A percentile compares a stretch with the other conserved stretches of the same genome.
phyloP scores from a whole-genome alignment of 495 filamentous ascomycete genomes.

The Penicillium waksmanii region DNA sequence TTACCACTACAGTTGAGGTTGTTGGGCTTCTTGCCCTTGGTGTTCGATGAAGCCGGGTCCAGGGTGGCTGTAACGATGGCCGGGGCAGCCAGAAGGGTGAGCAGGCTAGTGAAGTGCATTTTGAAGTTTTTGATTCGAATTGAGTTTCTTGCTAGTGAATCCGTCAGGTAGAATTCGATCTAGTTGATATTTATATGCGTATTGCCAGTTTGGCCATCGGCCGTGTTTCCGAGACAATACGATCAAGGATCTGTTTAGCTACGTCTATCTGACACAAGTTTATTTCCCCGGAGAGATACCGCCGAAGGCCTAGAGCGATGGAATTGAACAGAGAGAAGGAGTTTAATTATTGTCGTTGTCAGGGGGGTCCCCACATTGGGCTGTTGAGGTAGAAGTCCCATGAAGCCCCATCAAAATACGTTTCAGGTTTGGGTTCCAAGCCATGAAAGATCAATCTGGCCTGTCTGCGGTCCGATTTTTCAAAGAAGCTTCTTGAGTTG shows the following conservation, averaged over 20 bases:
- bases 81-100: slow-evolving; percentile 17
- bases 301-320: background rate
- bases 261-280: slow-evolving; percentile 1
- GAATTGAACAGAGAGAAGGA: background rate
- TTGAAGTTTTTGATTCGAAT: slow-evolving; percentile 8
- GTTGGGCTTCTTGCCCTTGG: slow-evolving; percentile 35
- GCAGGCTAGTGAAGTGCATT: slow-evolving; percentile 26
- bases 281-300: background rate
- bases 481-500: background rate
- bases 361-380: slow-evolving; percentile 5
- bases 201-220: background rate
- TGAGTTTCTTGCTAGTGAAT: background rate
- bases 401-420: background rate
- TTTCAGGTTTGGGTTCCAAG: slow-evolving; percentile 1
- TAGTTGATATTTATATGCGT: background rate
- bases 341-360: background rate
- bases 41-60: slow-evolving; percentile 34
- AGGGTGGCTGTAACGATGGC: slow-evolving; percentile 30
- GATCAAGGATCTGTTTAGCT: background rate
- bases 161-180: background rate
- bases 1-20: slow-evolving; percentile 30
- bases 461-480: background rate
- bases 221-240: slow-evolving; percentile 1
- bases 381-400: background rate
- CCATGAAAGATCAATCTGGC: background rate